Evolutionary conservation across 768 basidiomycete species (phyloP), one percentile per base, ranked within the genome.

Genomic region (Leucocoprinus sp.): DNA sequence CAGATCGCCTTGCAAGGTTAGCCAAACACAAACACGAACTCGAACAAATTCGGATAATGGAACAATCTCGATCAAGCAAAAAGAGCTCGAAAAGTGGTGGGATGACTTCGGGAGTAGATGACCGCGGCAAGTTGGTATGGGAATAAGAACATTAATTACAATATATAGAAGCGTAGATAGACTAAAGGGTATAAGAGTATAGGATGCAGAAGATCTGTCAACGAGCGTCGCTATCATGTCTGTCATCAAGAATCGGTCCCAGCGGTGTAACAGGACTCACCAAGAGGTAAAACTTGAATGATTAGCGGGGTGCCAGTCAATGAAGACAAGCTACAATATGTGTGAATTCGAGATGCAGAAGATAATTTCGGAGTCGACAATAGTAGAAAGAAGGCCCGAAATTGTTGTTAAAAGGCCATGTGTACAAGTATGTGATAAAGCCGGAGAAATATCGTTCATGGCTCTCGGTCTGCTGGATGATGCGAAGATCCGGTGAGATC

Each of bases 41-140:
- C 50, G 84, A 86, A 60, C 64, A 60, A 22, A 67, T 57, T 8
- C 66, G 67, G 50, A 76, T 80, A 45, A 69, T 64, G 24, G 79
- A 78, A 50, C 68, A 72, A 58, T 62, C 64, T 37, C 57, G 63
- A 23, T 53, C 44, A 43, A 56, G 56, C 36, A 58, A 39, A 21
- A 55, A 54, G 43, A 55, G 59, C 23, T 67, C 65, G 53, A 64
- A 57, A 35, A 68, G 78, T 51, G 79, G 80, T 9, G 80, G 80
- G 14, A 80, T 80, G 77, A 70, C 63, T n/a, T 76, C 80, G 0
- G 61, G 56, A n/a, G 74, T 83, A 21, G 73, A 80, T 52, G 68
- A 68, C 31, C 62, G 59, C 18, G 82, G 80, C 24, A 75, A 75
- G 56, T 52, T 81, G 52, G 74, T 82, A 35, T 82, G 75, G 75